Base-by-base conservation (phyloP, 129 eudicot species). In the Flaveria bidentis region DNA sequence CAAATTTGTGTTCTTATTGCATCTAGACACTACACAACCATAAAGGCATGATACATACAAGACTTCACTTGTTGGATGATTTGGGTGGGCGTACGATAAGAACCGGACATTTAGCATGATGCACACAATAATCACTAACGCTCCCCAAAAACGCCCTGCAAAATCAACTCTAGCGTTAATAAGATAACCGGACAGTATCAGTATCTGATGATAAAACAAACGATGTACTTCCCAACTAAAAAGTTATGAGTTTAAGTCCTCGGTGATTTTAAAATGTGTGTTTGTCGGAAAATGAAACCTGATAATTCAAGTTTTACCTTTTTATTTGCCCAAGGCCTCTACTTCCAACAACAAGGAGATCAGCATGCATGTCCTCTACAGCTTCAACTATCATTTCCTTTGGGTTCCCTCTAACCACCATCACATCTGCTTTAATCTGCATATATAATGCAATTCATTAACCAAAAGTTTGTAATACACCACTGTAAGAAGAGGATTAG, bases 61-160 rank as follows among this genome's bases (percentile, higher is more conserved):
- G 33, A 8, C 12, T 8, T 65, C 68, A 81, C 76, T 81, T 75
- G 71, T 67, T 22, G 28, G 80, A 46, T 69, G 64, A 41, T 73
- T 83, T 86, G 11, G 86, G 86, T 5, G 78, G 71, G 15, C 71
- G 78, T 61, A 74, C 78, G 4, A 74, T 61, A 25, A 74, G 78
- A 74, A 74, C 78, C 39, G 71, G 87, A 76, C 92, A 88, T 23
- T 81, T 80, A 0, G 86, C 89, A 62, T 85, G 92, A 69, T 88
- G 92, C 55, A 67, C 86, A 39, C 89, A 83, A 56, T 85, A 88
- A 67, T 88, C 89, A 36, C 92, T 85, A 14, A 88, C 89, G 44
- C 89, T 88, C 67, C 92, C 92, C 83, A 85, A 49, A 28, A 88
- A 72, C 44, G 92, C 92, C 88, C 92, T 88, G 84, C 69, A 82